Conservation (phyloP, 2,329 filamentous ascomycete genomes). For the Microdochium bolleyi region DNA sequence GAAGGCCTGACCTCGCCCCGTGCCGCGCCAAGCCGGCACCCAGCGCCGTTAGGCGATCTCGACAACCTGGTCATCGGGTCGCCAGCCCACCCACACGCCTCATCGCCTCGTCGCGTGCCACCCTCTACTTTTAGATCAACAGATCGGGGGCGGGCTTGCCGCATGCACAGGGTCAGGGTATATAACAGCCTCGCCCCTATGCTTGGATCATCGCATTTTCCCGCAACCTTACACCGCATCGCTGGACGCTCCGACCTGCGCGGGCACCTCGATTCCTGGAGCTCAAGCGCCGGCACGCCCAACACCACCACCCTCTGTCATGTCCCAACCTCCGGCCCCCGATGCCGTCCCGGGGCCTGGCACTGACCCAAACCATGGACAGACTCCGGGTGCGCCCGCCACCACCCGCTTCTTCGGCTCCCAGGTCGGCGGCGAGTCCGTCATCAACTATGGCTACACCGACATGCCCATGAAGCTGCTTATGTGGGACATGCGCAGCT, state of each 20-base stretch:
- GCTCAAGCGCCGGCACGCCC: neutral
- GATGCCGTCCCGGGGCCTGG: neutral
- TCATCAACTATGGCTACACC: slow-evolving; percentile 55
- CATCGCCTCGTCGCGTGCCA: neutral
- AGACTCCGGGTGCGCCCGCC: neutral
- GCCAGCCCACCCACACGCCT: neutral
- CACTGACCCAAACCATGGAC: neutral
- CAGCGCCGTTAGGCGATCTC: neutral
- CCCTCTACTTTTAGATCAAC: no score
- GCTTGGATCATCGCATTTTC: no score
- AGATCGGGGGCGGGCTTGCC: no score
- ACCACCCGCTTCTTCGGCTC: slow-evolving; percentile 41
- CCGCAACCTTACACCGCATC: no score
- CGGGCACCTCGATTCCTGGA: no score
- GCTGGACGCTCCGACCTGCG: no score
- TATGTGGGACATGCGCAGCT: slow-evolving; percentile 44
- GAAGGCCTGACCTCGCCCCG: neutral
- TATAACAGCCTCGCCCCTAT: no score
- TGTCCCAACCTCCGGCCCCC: neutral
- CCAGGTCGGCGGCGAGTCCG: slow-evolving; percentile 46
- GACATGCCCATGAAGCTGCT: slow-evolving; percentile 44
- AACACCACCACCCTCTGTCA: neutral
- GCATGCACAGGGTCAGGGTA: no score
- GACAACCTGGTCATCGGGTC: neutral
- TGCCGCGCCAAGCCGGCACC: neutral